Conservation (phyloP, 805 yeast species). For the Schizosaccharomyces japonicus region DNA sequence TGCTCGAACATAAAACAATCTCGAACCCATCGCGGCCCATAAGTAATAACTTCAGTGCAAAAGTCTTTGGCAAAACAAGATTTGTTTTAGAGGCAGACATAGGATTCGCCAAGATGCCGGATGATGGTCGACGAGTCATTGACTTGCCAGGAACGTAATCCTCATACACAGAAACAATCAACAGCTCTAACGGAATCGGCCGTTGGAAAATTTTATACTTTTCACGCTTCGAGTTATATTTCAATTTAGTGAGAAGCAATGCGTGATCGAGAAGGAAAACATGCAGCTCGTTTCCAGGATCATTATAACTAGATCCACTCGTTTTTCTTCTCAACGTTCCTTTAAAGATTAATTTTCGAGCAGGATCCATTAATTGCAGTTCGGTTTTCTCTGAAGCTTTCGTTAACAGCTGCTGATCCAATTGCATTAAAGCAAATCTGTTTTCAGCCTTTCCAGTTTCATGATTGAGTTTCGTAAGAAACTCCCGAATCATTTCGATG, state of each 20-base stretch:
- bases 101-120: not conserved
- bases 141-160: conserved; percentile 36
- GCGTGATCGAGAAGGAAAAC: conserved; percentile 76
- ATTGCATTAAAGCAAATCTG: conserved; percentile 63
- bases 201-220: conserved; percentile 75
- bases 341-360: conserved; percentile 55
- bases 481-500: conserved; percentile 46
- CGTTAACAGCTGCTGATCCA: conserved; percentile 64
- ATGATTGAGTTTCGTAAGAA: conserved; percentile 52
- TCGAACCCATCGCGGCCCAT: conserved; percentile 27
- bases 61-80: conserved; percentile 12
- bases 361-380: conserved; percentile 58
- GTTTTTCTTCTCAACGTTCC: conserved; percentile 52
- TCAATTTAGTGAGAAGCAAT: conserved; percentile 59
- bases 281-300: conserved; percentile 48
- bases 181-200: conserved; percentile 18
- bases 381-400: conserved; percentile 66
- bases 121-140: not conserved
- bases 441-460: conserved; percentile 90
- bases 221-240: conserved; percentile 69
- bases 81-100: not conserved
- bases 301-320: conserved; percentile 37
- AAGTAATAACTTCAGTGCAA: conserved; percentile 26
- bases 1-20: conserved; percentile 20
- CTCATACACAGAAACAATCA: conserved; percentile 35